A percentile compares a stretch with the other conserved stretches of the same genome.
Evolutionary conservation across 495 filamentous ascomycete genomes (phyloP).

Genomic region (Neurospora sublineolata): DNA sequence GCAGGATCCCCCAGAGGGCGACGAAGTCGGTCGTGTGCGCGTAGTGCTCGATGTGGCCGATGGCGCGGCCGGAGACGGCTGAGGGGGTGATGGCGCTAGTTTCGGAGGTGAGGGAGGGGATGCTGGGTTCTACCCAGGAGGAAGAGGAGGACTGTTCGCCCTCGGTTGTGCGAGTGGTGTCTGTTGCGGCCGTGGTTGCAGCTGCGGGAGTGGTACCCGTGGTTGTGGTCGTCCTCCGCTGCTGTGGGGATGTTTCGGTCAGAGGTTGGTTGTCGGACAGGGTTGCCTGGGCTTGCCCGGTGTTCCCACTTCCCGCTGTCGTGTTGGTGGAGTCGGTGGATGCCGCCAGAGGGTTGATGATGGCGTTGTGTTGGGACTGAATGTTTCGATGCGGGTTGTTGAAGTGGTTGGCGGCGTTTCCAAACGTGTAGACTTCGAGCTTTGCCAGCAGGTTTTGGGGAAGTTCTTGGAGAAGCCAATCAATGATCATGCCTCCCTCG

Average conservation of each 20-base stretch:
- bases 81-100: constrained; percentile 10
- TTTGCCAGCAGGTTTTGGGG: constrained; percentile 54
- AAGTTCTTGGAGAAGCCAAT: constrained; percentile 69
- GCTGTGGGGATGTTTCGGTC: background rate
- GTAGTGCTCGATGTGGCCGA: constrained; percentile 78
- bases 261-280: background rate
- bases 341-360: constrained; percentile 13
- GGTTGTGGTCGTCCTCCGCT: background rate
- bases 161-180: background rate
- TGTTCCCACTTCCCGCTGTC: background rate
- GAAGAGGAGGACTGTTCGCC: background rate
- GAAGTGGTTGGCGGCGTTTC: constrained; percentile 76
- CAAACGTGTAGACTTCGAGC: constrained; percentile 80
- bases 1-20: constrained; percentile 60
- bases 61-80: constrained; percentile 32
- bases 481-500: constrained; percentile 59
- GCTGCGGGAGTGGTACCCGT: background rate
- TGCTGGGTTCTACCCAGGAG: background rate
- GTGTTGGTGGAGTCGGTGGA: constrained; percentile 15
- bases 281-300: background rate
- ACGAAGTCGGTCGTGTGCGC: constrained; percentile 69
- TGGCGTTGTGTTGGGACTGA: constrained; percentile 11
- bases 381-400: constrained; percentile 56
- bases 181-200: background rate
- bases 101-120: constrained; percentile 6